Evolutionary conservation across 108 stramenopile genomes (phyloP).

Genomic region (Epipyxis sp.): DNA sequence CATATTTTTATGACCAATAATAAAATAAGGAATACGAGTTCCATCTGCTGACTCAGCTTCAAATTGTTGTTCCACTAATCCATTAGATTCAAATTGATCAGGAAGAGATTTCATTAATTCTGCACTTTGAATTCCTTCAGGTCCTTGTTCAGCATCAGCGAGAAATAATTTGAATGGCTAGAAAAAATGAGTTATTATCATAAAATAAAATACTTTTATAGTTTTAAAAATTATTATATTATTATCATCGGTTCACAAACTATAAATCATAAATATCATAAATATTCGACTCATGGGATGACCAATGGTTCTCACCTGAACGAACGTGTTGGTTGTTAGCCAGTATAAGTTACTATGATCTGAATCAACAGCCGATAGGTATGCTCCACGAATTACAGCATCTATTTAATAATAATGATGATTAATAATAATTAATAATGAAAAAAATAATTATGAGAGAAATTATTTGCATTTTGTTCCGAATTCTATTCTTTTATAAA

Average conservation of each 20-base stretch:
- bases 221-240: too few relatives aligned
- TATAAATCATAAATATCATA: too few relatives aligned
- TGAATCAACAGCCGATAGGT: slow-evolving; percentile 5
- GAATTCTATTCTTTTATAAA: too few relatives aligned
- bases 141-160: not conserved
- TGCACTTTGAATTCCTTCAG: not conserved
- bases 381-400: not conserved
- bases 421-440: too few relatives aligned
- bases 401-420: too few relatives aligned
- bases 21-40: slow-evolving; percentile 18
- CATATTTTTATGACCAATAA: not conserved
- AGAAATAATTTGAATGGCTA: not conserved
- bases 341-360: slow-evolving; percentile 27
- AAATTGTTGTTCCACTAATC: not conserved
- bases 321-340: too few relatives aligned
- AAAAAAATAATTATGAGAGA: too few relatives aligned
- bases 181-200: too few relatives aligned
- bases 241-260: slow-evolving; percentile 66
- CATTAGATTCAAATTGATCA: not conserved
- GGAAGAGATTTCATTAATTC: not conserved
- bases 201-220: too few relatives aligned
- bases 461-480: too few relatives aligned
- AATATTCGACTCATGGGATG: too few relatives aligned
- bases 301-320: too few relatives aligned
- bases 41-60: slow-evolving; percentile 6